A percentile compares a stretch with the other conserved stretches of the same genome.
phyloP scores from a whole-genome alignment of 257 asterid species.

The Solanum habrochaites region DNA sequence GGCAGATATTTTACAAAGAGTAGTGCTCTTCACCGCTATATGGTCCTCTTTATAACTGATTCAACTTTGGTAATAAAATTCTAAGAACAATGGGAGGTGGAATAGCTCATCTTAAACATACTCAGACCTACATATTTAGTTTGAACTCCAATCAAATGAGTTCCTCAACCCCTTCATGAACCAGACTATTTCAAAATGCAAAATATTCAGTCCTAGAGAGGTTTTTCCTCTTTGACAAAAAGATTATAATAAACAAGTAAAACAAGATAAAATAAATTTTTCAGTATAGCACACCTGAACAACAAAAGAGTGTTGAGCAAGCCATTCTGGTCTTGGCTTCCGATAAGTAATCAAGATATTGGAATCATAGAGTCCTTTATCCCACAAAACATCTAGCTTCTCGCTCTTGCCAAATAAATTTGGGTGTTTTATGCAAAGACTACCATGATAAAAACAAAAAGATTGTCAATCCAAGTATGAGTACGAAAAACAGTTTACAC shows the following conservation, averaged over 20 bases:
- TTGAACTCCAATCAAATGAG: neutral
- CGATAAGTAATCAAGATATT: conserved; percentile 64
- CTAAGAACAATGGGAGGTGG: neutral
- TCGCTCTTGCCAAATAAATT: conserved; percentile 93
- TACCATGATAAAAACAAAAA: conserved; percentile 17
- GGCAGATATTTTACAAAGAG: neutral
- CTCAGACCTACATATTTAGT: neutral
- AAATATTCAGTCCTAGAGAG: neutral
- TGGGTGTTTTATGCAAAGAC: conserved; percentile 92
- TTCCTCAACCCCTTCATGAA: neutral
- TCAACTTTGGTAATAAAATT: neutral
- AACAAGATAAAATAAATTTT: neutral
- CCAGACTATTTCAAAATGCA: neutral
- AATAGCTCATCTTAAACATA: neutral
- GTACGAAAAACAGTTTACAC: neutral
- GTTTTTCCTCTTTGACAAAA: neutral
- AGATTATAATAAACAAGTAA: neutral
- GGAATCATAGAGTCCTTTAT: conserved; percentile 93
- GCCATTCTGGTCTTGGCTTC: conserved; percentile 91
- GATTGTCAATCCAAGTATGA: neutral
- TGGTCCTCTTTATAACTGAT: neutral
- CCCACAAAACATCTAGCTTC: conserved; percentile 91
- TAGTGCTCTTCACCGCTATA: neutral
- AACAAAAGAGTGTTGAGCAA: conserved; percentile 67
- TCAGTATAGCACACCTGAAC: conserved; percentile 52